Evolutionary conservation across 1,284 basidiomycete species (phyloP), one percentile per base, ranked within the genome.

Genomic region (Phenoliferia sp.): DNA sequence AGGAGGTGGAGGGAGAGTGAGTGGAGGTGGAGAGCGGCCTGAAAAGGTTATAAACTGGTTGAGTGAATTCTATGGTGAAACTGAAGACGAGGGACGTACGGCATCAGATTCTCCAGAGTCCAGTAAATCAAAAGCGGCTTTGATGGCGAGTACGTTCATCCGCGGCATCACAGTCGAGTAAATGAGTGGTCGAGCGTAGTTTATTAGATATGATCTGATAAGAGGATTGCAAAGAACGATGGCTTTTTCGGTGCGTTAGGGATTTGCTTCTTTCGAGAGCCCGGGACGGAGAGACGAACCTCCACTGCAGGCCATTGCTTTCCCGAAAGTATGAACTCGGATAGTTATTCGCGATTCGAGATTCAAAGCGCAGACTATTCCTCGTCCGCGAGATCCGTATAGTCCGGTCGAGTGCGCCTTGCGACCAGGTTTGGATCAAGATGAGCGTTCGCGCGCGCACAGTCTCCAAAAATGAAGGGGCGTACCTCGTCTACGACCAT

Each of bases 181-280:
- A 64, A 95, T 91, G 60, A 98, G 82, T 5, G 93, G 87, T 35
- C 94, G 84, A 0, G 93, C 93, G 80, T 96, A 98, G 78, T 98
- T 98, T 77, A 96, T 82, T 28, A 97, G 82, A 79, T 94, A 97
- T 68, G 89, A 85, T 9, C 89, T 85, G 35, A 93, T 84, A 1
- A 91, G 81, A 3, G 84, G 82, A 22, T 84, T 87, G 50, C 87
- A 88, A 31, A 96, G 81, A 4, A 97, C 79, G 3, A 92, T 88
- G 52, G 93, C 94, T 93, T 67, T 44, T 44, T 22, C 12, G 22
- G 39, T 22, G n/a, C 26, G 17, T 39, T 60, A 32, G 77, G 74
- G 56, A 22, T 33, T 66, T 57, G 64, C 52, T 44, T 36, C 50
- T 35, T 26, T 32, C 36, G 52, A 66, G 29, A 19, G 3, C 19